Evolutionary conservation across 371 early-diverging fungal genomes (phyloP).

Genomic region (Capillidium heterosporum): DNA sequence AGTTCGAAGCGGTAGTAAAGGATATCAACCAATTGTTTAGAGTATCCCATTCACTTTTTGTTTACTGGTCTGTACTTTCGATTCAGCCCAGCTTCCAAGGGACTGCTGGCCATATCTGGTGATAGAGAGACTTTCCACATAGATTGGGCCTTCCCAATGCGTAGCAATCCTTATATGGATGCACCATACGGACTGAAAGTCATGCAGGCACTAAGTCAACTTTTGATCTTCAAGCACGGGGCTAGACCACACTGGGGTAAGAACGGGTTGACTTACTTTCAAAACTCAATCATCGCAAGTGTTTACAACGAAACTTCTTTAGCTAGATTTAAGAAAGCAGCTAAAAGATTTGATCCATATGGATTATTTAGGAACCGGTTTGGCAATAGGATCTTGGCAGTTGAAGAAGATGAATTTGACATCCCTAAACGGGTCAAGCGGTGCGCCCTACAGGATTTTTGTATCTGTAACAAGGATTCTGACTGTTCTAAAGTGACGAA

Average conservation of each 20-base stretch:
- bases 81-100: too few relatives aligned
- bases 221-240: not conserved
- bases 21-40: too few relatives aligned
- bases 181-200: not conserved
- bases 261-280: not conserved
- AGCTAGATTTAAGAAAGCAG: too few relatives aligned
- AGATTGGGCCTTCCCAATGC: not conserved
- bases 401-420: not conserved
- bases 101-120: too few relatives aligned
- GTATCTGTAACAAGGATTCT: not conserved
- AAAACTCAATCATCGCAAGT: not conserved
- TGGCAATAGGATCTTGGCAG: not conserved
- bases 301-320: not conserved
- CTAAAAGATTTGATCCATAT: not conserved
- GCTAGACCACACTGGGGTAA: slow-evolving; percentile 4
- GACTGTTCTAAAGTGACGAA: not conserved
- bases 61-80: too few relatives aligned
- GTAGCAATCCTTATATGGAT: not conserved
- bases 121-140: too few relatives aligned
- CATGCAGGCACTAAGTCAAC: not conserved
- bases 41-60: too few relatives aligned
- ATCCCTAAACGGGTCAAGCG: not conserved
- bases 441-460: not conserved
- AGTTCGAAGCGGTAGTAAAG: too few relatives aligned
- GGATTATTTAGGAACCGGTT: not conserved